Evolutionary conservation across 176 grass and related monocot genomes (phyloP), one percentile per base, ranked within the genome.

Genomic region (Stipa capillata): DNA sequence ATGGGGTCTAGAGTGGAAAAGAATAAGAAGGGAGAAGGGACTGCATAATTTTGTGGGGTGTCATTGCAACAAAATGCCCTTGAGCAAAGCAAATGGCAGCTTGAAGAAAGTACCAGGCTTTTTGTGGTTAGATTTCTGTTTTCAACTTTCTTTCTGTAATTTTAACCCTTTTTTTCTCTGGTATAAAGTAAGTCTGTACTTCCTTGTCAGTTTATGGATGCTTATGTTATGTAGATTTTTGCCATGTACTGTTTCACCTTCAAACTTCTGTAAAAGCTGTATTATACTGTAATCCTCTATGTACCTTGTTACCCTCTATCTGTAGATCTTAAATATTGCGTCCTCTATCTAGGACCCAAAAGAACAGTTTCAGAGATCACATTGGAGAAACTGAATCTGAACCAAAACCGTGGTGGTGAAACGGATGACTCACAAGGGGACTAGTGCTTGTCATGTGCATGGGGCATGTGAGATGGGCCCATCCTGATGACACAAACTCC

Each of bases 151-250:
- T 67, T 87, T 60, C 7, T 80, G 40, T 74, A 84, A 74, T 72
- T 57, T 65, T 31, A 78, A 56, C 48, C n/a, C 29, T 51, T 39
- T 54, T 25, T n/a, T n/a, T 74, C 48, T 72, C 12, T 63, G 63
- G 82, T 85, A 76, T 69, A 89, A 76, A 80, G 53, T 55, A 69
- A 80, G 62, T 37, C 73, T 75, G 81, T n/a, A n/a, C n/a, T n/a
- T 74, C 28, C 49, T 40, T 55, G 24, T 69, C 60, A 45, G 61
- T 53, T 53, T 31, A 84, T 89, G 76, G 69, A 25, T 84, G 58
- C 31, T n/a, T 61, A 72, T 42, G 24, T 69, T 62, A 61, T 71
- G 79, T 82, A 87, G 62, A 83, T 39, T 48, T 65, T 57, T 78
- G 35, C 73, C 73, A 28, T 82, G 85, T 77, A 71, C 53, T 37